phyloP scores from a whole-genome alignment of 2,329 filamentous ascomycete genomes.

The Parastagonospora avenae region DNA sequence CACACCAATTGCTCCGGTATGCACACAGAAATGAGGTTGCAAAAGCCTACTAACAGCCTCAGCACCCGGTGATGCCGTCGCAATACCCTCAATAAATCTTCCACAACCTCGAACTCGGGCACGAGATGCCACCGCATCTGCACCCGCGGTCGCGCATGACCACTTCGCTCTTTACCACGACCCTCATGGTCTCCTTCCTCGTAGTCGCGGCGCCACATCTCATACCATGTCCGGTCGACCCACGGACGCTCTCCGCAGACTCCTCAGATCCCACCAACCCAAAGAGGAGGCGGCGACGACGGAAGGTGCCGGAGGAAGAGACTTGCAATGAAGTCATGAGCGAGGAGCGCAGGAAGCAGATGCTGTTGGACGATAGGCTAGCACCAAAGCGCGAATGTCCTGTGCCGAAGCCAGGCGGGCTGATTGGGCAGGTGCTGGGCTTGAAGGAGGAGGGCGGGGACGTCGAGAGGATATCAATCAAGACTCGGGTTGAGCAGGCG shows the following conservation, averaged over 20 bases:
- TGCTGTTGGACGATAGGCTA: slow-evolving; percentile 25
- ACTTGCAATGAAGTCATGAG: slow-evolving; percentile 25
- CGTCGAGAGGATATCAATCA: slow-evolving; percentile 15
- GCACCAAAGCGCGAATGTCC: slow-evolving; percentile 74
- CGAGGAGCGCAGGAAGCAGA: slow-evolving; percentile 21
- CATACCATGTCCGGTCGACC: slow-evolving; percentile 83
- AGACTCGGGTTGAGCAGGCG: slow-evolving; percentile 15
- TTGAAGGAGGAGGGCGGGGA: slow-evolving; percentile 56
- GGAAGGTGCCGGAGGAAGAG: slow-evolving; percentile 38
- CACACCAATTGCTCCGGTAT: slow-evolving; percentile 41
- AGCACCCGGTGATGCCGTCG: slow-evolving; percentile 39
- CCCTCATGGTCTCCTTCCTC: slow-evolving; percentile 84
- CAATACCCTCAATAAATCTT: slow-evolving; percentile 19
- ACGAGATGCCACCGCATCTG: slow-evolving; percentile 76
- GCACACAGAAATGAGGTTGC: neutral
- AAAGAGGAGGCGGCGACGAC: slow-evolving; percentile 48
- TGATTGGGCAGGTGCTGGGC: slow-evolving; percentile 76
- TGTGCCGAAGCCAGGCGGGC: slow-evolving; percentile 84
- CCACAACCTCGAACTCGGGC: slow-evolving; percentile 8
- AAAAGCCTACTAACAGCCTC: slow-evolving; percentile 16
- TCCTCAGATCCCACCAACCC: slow-evolving; percentile 50
- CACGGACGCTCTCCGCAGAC: slow-evolving; percentile 73
- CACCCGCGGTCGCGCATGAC: slow-evolving; percentile 94
- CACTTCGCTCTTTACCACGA: slow-evolving; percentile 93
- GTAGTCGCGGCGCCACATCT: slow-evolving; percentile 90